phyloP scores from a whole-genome alignment of 495 filamentous ascomycete species.

The Penicillium angulare region DNA sequence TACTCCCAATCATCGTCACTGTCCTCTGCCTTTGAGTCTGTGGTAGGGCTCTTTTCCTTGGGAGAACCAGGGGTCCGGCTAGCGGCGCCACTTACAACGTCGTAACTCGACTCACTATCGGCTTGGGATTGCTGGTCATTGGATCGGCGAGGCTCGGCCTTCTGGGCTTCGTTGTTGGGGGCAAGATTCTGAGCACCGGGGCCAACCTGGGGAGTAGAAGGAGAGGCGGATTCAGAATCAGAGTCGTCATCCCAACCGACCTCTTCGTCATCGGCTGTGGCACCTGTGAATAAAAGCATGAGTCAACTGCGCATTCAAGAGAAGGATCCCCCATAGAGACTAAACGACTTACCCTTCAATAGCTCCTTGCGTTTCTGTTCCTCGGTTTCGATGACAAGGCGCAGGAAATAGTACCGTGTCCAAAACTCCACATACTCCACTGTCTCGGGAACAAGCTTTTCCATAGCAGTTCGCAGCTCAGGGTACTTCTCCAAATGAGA shows the following conservation, averaged over 20 bases:
- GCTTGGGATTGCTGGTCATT: slow-evolving; percentile 82
- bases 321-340: slow-evolving; percentile 8
- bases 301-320: too few relatives aligned
- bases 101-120: slow-evolving; percentile 91
- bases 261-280: slow-evolving; percentile 71
- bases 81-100: slow-evolving; percentile 82
- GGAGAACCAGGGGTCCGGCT: slow-evolving; percentile 79
- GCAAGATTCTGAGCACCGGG: slow-evolving; percentile 14
- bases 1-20: slow-evolving; percentile 86
- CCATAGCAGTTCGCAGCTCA: slow-evolving; percentile 88
- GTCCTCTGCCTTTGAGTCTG: slow-evolving; percentile 54
- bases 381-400: slow-evolving; percentile 92
- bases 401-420: slow-evolving; percentile 92
- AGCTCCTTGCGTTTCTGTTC: slow-evolving; percentile 88
- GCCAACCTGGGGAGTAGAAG: slow-evolving; percentile 48
- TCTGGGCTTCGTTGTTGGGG: slow-evolving; percentile 38
- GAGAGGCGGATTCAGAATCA: slow-evolving; percentile 57
- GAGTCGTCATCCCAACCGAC: slow-evolving; percentile 84
- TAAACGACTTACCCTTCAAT: slow-evolving; percentile 69
- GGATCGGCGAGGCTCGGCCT: slow-evolving; percentile 72
- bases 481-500: slow-evolving; percentile 82
- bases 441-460: slow-evolving; percentile 87
- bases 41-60: slow-evolving; percentile 56
- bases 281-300: slow-evolving; percentile 40
- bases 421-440: slow-evolving; percentile 90